Percentiles rank a stretch among this genome's conserved stretches.
Evolutionary conservation across 2,329 filamentous ascomycete genomes (phyloP).

Genomic region (Pseudocercospora fuligena): DNA sequence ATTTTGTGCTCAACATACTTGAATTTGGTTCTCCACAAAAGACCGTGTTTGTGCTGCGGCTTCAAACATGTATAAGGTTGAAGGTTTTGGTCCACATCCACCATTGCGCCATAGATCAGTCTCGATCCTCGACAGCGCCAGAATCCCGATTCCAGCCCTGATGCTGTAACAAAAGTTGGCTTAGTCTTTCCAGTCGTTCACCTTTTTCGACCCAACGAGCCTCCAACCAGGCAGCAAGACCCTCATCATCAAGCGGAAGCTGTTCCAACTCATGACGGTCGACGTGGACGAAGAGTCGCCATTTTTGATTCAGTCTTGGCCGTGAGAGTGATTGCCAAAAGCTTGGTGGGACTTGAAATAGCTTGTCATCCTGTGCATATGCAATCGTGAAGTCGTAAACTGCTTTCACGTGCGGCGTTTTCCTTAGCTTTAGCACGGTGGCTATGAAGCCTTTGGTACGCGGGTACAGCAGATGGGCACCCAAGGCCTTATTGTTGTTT

Average conservation of each 20-base stretch:
- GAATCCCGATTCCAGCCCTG: not conserved
- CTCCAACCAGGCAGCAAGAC: constrained; percentile 43
- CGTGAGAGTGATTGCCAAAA: constrained; percentile 40
- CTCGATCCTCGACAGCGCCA: not conserved
- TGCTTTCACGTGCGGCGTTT: constrained; percentile 41
- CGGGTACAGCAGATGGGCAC: constrained; percentile 64
- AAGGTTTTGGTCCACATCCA: too few relatives aligned
- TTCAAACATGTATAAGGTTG: too few relatives aligned
- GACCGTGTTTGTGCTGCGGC: too few relatives aligned
- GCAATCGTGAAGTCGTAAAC: constrained; percentile 49
- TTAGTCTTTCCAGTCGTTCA: constrained; percentile 38
- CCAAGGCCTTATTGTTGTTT: constrained; percentile 55
- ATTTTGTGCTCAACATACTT: too few relatives aligned
- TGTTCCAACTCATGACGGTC: constrained; percentile 37
- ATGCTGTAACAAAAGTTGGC: constrained; percentile 9
- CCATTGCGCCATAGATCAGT: too few relatives aligned
- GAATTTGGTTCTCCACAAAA: too few relatives aligned
- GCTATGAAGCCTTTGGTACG: constrained; percentile 66
- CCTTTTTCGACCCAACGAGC: constrained; percentile 45
- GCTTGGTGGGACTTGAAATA: constrained; percentile 40
- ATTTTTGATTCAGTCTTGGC: constrained; percentile 33
- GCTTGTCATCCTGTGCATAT: constrained; percentile 36
- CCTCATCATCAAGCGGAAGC: constrained; percentile 38
- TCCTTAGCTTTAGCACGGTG: constrained; percentile 59
- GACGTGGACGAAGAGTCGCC: constrained; percentile 43